Conservation (phyloP, 129 eudicot species). For the Saposhnikovia divaricata region DNA sequence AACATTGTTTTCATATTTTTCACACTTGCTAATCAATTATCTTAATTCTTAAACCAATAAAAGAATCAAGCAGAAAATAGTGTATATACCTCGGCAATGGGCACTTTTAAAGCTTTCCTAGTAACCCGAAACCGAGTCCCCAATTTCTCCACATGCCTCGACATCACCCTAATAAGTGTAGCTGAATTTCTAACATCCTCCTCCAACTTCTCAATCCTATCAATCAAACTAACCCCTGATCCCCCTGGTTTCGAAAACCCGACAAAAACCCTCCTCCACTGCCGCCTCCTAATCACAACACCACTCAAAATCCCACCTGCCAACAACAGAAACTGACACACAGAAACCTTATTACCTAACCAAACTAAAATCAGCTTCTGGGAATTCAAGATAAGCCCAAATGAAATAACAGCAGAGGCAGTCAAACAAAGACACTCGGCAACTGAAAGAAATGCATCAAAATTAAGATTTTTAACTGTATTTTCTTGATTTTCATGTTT, state of each 20-base stretch:
- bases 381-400: conserved; percentile 40
- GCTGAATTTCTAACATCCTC: conserved; percentile 66
- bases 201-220: conserved; percentile 81
- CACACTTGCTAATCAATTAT: neutral
- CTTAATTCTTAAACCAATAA: neutral
- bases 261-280: conserved; percentile 68
- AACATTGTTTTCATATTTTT: neutral
- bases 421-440: conserved; percentile 51
- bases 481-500: conserved; percentile 9
- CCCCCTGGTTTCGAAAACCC: conserved; percentile 32
- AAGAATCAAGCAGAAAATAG: neutral
- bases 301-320: conserved; percentile 60
- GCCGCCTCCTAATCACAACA: conserved; percentile 54
- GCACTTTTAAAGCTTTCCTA: conserved; percentile 71
- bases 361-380: conserved; percentile 37
- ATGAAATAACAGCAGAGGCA: conserved; percentile 46
- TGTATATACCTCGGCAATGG: conserved; percentile 64
- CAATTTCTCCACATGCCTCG: conserved; percentile 92
- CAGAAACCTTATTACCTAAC: conserved; percentile 47
- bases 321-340: conserved; percentile 56
- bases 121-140: conserved; percentile 83
- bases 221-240: conserved; percentile 52
- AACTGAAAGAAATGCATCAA: conserved; percentile 47
- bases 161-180: conserved; percentile 55
- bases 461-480: conserved; percentile 13